Conservation (phyloP, 306 rosid species). For the Abrus precatorius region DNA sequence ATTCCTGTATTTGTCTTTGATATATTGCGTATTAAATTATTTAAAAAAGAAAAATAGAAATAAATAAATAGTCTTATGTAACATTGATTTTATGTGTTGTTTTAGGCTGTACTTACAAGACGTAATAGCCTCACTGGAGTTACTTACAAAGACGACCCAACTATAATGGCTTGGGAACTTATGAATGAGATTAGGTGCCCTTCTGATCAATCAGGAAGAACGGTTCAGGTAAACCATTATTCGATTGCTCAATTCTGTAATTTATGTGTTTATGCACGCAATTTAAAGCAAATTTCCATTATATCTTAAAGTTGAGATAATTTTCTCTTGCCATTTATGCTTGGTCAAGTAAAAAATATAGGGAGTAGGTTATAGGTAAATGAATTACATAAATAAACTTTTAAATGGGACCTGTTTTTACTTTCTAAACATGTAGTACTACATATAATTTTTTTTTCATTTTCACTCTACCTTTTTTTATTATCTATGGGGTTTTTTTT, state of each 20-base stretch:
- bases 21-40: no score
- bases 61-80: neutral
- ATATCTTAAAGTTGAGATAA: neutral
- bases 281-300: neutral
- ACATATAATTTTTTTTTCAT: no score
- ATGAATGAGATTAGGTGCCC: conserved; percentile 88
- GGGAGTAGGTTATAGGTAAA: neutral
- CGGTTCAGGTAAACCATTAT: conserved; percentile 70
- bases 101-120: conserved; percentile 76
- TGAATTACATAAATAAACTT: neutral
- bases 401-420: neutral
- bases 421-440: neutral
- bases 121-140: conserved; percentile 77
- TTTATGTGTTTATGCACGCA: neutral
- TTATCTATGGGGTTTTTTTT: no score
- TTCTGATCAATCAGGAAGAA: conserved; percentile 79
- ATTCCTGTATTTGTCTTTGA: no score
- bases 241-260: neutral
- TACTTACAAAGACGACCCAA: conserved; percentile 84
- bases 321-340: neutral
- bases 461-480: no score
- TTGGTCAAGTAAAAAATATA: neutral
- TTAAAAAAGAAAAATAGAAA: no score
- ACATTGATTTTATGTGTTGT: neutral
- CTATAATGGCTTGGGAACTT: conserved; percentile 99